phyloP scores from a whole-genome alignment of 345 rosid genomes.

The Sisymbrium irio region DNA sequence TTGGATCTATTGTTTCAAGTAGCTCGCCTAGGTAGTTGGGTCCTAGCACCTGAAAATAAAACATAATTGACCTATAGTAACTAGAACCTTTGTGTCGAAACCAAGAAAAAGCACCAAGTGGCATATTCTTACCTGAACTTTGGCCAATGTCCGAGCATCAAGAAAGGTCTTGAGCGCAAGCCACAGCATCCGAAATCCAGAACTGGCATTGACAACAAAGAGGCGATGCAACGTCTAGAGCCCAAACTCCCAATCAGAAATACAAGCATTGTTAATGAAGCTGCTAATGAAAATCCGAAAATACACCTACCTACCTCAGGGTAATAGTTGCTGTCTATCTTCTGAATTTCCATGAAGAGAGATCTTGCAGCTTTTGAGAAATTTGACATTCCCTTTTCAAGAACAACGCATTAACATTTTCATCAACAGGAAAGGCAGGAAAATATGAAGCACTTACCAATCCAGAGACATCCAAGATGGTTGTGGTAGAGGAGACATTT shows the following conservation, averaged over 20 bases:
- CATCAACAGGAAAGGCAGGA: neutral
- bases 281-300: neutral
- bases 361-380: constrained; percentile 71
- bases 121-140: constrained; percentile 63
- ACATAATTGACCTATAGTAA: constrained; percentile 1
- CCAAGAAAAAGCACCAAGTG: neutral
- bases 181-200: constrained; percentile 92
- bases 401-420: neutral
- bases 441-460: constrained; percentile 43
- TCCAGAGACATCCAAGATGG: constrained; percentile 84
- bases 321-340: constrained; percentile 77
- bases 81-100: neutral
- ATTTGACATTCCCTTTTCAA: constrained; percentile 72
- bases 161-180: constrained; percentile 91
- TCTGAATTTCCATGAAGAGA: constrained; percentile 66
- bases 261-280: neutral
- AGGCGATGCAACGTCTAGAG: constrained; percentile 74
- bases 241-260: constrained; percentile 10
- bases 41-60: constrained; percentile 68
- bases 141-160: constrained; percentile 71
- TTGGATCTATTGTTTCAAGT: constrained; percentile 73
- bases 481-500: constrained; percentile 67
- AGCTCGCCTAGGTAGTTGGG: constrained; percentile 63
- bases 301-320: constrained; percentile 61
- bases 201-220: constrained; percentile 84